Percentiles rank a stretch among this genome's conserved stretches.
Evolutionary conservation across 1,284 basidiomycete genomes (phyloP).

Genomic region (Apiotrichum gracile): DNA sequence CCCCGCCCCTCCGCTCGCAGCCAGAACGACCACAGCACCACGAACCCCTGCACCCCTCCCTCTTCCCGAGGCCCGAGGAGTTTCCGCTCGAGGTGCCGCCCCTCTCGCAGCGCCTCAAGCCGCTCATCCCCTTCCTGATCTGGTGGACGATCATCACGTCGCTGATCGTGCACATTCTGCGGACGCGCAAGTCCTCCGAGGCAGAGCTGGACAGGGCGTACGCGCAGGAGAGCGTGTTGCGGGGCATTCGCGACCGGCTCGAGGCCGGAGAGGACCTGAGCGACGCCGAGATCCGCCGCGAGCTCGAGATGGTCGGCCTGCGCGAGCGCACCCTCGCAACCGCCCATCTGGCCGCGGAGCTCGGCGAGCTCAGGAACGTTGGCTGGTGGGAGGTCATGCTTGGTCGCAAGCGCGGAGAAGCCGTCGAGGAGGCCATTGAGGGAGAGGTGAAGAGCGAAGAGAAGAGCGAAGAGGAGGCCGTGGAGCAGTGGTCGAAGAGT

Average conservation of each 20-base stretch:
- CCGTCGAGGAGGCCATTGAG: conserved; percentile 5
- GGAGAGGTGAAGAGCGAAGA: conserved; percentile 14
- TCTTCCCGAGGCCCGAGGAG: not conserved
- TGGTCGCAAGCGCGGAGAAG: conserved; percentile 24
- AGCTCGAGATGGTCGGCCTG: conserved; percentile 46
- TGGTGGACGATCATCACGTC: conserved; percentile 45
- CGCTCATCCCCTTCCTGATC: conserved; percentile 43
- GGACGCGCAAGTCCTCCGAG: conserved; percentile 23
- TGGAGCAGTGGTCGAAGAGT: conserved; percentile 13
- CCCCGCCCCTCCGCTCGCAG: not conserved
- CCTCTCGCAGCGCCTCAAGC: conserved; percentile 34
- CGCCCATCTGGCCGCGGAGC: conserved; percentile 7
- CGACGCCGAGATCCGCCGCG: conserved; percentile 37
- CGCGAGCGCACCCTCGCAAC: conserved; percentile 26
- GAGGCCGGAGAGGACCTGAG: conserved; percentile 18
- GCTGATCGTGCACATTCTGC: conserved; percentile 39
- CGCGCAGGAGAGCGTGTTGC: conserved; percentile 38
- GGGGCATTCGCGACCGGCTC: conserved; percentile 25
- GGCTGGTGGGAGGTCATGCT: conserved; percentile 42
- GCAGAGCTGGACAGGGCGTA: conserved; percentile 24
- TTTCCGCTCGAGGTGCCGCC: conserved; percentile 22
- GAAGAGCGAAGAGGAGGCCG: conserved; percentile 18
- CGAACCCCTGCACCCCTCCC: not conserved
- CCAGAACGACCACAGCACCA: not conserved
- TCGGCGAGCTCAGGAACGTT: conserved; percentile 29